phyloP scores from a whole-genome alignment of 2,329 filamentous ascomycete species.

The Xylaria sp. region DNA sequence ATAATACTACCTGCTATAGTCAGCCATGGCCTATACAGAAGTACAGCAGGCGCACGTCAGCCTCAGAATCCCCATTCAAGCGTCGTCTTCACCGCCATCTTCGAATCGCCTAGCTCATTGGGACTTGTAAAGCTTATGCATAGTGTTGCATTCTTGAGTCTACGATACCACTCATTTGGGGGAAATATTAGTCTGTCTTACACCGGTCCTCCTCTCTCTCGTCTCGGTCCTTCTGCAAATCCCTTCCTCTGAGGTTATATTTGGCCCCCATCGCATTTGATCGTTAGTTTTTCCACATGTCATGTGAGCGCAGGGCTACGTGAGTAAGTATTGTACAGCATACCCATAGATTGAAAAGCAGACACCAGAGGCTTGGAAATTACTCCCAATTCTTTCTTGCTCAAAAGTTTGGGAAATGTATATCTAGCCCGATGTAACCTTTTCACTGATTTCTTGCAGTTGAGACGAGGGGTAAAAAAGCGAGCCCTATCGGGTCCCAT shows the following conservation, averaged over 20 bases:
- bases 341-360: conserved; percentile 9
- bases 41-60: conserved; percentile 22
- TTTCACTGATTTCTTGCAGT: conserved; percentile 17
- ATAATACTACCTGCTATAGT: conserved; percentile 10
- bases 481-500: conserved; percentile 29
- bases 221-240: not conserved
- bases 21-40: conserved; percentile 15
- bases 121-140: conserved; percentile 23
- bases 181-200: conserved; percentile 9
- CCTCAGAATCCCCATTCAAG: conserved; percentile 16
- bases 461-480: conserved; percentile 28
- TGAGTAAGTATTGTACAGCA: conserved; percentile 14
- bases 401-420: conserved; percentile 11
- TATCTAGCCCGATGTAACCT: conserved; percentile 24
- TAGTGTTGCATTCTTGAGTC: conserved; percentile 1
- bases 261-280: conserved; percentile 6
- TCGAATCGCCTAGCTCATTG: conserved; percentile 2
- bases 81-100: conserved; percentile 23
- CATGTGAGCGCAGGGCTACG: conserved; percentile 5
- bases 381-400: not conserved
- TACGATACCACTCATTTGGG: not conserved
- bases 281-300: conserved; percentile 30
- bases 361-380: conserved; percentile 9
- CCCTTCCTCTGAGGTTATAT: conserved; percentile 7
- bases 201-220: not conserved